These are phyloP conservation scores for Tricholoma flavovirens DNA, from an alignment of 768 basidiomycete genomes.

Conservation along the genomic window DNA sequence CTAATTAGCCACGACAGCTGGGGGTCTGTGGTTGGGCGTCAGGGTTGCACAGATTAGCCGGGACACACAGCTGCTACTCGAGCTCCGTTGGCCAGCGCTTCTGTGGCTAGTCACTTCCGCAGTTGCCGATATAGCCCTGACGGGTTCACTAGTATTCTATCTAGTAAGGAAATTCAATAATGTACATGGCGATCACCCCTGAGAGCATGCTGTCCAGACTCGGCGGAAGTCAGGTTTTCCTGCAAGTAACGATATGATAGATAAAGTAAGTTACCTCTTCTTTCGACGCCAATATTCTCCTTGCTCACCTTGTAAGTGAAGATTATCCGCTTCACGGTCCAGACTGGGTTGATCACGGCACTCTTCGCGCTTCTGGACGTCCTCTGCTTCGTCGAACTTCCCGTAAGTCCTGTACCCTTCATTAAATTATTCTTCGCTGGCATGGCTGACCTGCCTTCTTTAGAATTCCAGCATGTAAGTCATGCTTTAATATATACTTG, in stretches of 20 bases:
- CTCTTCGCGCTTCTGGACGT: conserved; percentile 38
- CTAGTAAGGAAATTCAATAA: conserved; percentile 23
- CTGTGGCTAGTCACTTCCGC: conserved; percentile 40
- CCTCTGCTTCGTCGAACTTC: conserved; percentile 35
- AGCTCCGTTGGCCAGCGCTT: conserved; percentile 38
- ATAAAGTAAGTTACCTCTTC: conserved; percentile 15
- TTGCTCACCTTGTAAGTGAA: background rate
- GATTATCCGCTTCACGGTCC: conserved; percentile 28
- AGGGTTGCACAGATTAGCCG: conserved; percentile 28
- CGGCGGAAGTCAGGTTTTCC: conserved; percentile 35
- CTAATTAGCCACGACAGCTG: conserved; percentile 20
- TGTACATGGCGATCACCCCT: conserved; percentile 8
- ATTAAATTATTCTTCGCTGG: background rate
- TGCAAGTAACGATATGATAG: conserved; percentile 36
- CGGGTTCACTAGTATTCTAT: conserved; percentile 30
- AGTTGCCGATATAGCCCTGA: conserved; percentile 37
- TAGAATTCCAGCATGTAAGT: conserved; percentile 22
- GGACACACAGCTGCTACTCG: conserved; percentile 32
- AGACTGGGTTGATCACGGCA: conserved; percentile 34
- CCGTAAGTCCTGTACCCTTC: conserved; percentile 19
- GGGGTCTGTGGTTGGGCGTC: conserved; percentile 36
- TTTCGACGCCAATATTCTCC: background rate
- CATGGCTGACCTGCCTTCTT: background rate
- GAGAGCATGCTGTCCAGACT: conserved; percentile 7
- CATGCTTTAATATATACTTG: background rate